Conservation (phyloP, 768 basidiomycete species). For the Pisolithus tinctorius region DNA sequence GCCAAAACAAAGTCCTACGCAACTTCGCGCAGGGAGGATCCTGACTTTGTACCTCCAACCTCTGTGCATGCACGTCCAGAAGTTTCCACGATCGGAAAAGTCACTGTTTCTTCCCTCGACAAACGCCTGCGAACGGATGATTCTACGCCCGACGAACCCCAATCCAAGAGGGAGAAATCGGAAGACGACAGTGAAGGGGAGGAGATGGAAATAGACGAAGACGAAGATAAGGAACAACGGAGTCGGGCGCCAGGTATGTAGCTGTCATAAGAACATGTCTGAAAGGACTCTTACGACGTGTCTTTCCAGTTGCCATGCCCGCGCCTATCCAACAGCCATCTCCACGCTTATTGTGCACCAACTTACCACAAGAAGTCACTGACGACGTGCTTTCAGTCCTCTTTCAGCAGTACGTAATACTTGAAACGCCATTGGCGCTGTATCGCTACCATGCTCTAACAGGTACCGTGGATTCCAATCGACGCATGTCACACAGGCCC, state of each 20-base stretch:
- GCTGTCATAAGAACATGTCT: constrained; percentile 5
- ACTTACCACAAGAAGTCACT: constrained; percentile 86
- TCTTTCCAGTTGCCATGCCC: constrained; percentile 33
- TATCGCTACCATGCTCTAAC: constrained; percentile 4
- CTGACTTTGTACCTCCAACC: constrained; percentile 69
- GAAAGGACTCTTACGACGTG: constrained; percentile 12
- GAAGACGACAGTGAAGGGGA: constrained; percentile 66
- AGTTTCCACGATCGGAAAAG: constrained; percentile 33
- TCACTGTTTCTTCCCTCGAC: constrained; percentile 33
- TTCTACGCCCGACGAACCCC: constrained; percentile 43
- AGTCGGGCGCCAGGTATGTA: constrained; percentile 42
- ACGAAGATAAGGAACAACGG: constrained; percentile 53
- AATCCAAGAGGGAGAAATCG: constrained; percentile 62
- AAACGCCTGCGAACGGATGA: constrained; percentile 68
- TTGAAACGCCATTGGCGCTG: neutral
- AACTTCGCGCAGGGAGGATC: constrained; percentile 71
- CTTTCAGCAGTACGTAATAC: constrained; percentile 77
- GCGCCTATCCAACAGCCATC: constrained; percentile 49
- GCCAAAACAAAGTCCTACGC: constrained; percentile 88
- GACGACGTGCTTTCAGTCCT: constrained; percentile 80
- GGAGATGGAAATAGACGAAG: constrained; percentile 94
- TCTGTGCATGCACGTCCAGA: constrained; percentile 52
- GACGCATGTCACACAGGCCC: constrained; percentile 63
- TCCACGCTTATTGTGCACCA: constrained; percentile 66
- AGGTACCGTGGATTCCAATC: constrained; percentile 83